Evolutionary conservation across 2,329 filamentous ascomycete genomes (phyloP).

Genomic region (Chaetomium sp.): DNA sequence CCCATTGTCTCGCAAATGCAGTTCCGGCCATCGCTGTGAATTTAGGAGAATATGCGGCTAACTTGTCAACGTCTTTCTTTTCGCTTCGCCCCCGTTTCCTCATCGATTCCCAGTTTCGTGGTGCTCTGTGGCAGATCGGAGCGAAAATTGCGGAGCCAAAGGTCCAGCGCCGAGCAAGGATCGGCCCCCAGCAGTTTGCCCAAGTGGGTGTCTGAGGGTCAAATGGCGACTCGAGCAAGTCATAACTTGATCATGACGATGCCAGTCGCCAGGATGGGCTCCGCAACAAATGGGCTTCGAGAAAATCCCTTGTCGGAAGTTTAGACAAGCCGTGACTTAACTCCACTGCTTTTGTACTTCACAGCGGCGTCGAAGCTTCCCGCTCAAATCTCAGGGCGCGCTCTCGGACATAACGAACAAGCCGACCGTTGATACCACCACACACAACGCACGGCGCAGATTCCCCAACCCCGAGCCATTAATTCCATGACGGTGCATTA

Average conservation of each 20-base stretch:
- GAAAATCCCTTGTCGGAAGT: neutral
- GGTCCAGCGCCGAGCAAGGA: constrained; percentile 3
- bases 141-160: neutral
- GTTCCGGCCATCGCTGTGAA: neutral
- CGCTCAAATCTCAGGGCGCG: constrained; percentile 23
- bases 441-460: constrained; percentile 17
- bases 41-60: neutral
- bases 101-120: neutral
- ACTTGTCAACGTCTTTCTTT: neutral
- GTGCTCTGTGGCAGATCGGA: constrained; percentile 2
- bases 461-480: constrained; percentile 21
- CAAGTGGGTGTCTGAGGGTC: neutral
- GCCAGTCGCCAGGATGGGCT: constrained; percentile 3
- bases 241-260: constrained; percentile 21
- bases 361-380: neutral
- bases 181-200: constrained; percentile 1
- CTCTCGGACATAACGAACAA: constrained; percentile 47
- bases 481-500: constrained; percentile 18
- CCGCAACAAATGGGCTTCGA: constrained; percentile 16
- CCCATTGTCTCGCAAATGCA: neutral
- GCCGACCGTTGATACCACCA: constrained; percentile 33
- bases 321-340: constrained; percentile 10
- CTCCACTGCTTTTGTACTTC: constrained; percentile 19
- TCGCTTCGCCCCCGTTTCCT: neutral
- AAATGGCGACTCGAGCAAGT: constrained; percentile 4